Base-by-base conservation (phyloP, 139 green algal species). In the Chlamydomonas urium region DNA sequence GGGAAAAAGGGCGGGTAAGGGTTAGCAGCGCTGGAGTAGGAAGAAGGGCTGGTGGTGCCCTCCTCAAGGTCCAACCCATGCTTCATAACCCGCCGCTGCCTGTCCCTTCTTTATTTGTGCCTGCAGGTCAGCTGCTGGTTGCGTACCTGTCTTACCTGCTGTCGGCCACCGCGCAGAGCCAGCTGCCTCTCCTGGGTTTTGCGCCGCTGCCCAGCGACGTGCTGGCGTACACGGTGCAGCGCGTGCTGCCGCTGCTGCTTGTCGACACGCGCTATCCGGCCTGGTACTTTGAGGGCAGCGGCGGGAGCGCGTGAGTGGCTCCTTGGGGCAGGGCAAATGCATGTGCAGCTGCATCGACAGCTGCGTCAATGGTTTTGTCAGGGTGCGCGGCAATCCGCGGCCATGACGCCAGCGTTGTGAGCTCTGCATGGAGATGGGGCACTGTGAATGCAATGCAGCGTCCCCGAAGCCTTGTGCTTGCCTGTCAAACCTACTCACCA, bases 221-320 rank as follows among this genome's bases (percentile, higher is more conserved):
- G 29, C 69, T 69, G 32, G 50, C 36, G 17, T 81, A 81, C 69
- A 32, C 69, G 1, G 31, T 45, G 28, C 45, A 62, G 19, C 69
- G 69, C 14, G 75, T 66, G n/a, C n/a, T 81, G 53, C 75, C 75
- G 21, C 69, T 81, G 38, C 48, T 81, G 32, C 50, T 66, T 28
- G 34, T 63, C 1, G 75, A 81, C 59, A 47, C 66, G 0, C 32
- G 26, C 0, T 35, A 60, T 23, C 65, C 60, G 34, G 29, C 47
- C n/a, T 76, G 71, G 71, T 38, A 47, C n/a, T 57, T 76, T 2
- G 71, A 76, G 35, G 38, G 32, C 42, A 34, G 42, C 14, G 42
- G 42, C 42, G 42, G 14, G 42, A 17, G 42, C 42, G 42, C 42
- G 17, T n/a, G 42, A 10, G 42, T 53, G 42, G n/a, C 42, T 53